Evolutionary conservation across 2,329 filamentous ascomycete species (phyloP).

Genomic region (Microdochium trichocladiopsis): DNA sequence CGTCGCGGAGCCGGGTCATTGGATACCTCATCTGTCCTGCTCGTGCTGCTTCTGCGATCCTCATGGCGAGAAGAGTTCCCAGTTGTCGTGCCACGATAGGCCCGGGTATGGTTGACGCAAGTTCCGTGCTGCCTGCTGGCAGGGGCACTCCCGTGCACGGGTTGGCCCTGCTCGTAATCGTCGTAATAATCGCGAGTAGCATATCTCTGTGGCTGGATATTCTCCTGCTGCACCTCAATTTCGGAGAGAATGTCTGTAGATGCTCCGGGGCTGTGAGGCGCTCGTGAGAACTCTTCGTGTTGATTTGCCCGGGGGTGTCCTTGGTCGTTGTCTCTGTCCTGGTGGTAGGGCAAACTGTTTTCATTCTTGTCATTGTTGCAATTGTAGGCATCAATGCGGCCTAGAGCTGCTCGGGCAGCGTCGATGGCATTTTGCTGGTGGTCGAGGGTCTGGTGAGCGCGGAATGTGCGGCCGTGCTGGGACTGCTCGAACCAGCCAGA

Average conservation of each 20-base stretch:
- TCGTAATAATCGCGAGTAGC: neutral
- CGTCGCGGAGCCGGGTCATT: no score
- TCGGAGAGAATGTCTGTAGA: neutral
- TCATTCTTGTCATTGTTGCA: neutral
- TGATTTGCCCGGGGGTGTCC: no score
- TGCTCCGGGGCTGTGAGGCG: neutral
- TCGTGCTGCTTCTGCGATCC: neutral
- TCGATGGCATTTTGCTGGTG: neutral
- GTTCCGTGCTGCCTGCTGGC: no score
- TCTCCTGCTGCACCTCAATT: neutral
- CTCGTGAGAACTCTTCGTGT: neutral
- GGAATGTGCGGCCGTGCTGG: neutral
- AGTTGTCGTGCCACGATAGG: neutral
- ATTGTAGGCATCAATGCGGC: neutral
- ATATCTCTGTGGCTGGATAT: neutral
- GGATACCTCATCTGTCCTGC: no score
- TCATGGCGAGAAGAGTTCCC: neutral
- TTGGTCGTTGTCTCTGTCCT: no score
- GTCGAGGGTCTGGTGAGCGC: neutral
- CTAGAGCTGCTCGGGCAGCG: neutral
- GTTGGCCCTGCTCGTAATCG: neutral
- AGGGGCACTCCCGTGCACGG: no score
- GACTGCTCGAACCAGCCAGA: neutral
- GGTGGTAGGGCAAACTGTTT: no score
- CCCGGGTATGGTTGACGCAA: no score